Evolutionary conservation across 73 alveolate species (phyloP), one percentile per base, ranked within the genome.

Genomic region (Paramecium bursaria): DNA sequence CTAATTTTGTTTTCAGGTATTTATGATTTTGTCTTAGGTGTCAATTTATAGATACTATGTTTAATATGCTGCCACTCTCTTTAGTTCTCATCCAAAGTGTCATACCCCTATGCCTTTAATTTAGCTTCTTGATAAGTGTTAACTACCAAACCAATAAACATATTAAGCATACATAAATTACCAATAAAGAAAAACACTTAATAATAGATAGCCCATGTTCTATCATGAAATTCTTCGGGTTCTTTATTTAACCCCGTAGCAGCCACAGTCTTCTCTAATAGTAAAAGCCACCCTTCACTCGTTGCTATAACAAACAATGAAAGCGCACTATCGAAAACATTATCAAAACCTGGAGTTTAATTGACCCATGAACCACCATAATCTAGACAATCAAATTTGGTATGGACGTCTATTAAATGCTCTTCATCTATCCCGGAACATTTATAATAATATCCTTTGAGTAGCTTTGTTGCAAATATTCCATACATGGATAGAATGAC

Each of bases 141-240:
- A 21, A 79, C 89, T 0, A 79, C 85, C 6, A 79, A 54, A 0
- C 89, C 89, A 19, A 79, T 73, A 79, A 79, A 79, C 89, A 79
- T 79, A 79, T 79, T 79, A 6, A 79, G 74, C 67, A 79, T 79
- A 25, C 89, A 79, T 21, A 57, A 53, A 31, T 54, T 54, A 2
- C 85, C 89, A 54, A 55, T 55, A 79, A 79, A 79, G 42, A 79
- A 79, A 30, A 79, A 54, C 11, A 53, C 17, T 31, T 53, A 53
- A 73, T 53, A 79, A 27, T 53, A 79, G 6, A 55, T 31, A 2
- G 82, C 85, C 89, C 89, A 79, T 17, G 31, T 53, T 26, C 89
- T 79, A 22, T 79, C 54, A 42, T 79, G 27, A n/a, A 39, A 25
- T 22, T 52, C 51, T 23, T 54, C 50, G 3, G 89, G 76, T 23